phyloP scores from a whole-genome alignment of 116 monocot species.

The Zostera marina region DNA sequence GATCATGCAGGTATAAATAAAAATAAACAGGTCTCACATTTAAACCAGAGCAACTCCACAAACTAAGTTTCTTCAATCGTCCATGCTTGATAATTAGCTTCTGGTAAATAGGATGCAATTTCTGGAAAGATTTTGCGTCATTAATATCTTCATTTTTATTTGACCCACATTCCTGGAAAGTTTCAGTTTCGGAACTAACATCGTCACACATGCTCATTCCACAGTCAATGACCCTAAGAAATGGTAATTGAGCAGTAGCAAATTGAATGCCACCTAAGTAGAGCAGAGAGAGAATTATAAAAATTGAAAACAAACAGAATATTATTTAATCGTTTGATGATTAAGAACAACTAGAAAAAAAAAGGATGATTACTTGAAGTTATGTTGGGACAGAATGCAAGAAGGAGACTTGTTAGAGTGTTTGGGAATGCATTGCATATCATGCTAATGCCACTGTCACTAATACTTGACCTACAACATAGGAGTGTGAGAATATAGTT shows the following conservation, averaged over 20 bases:
- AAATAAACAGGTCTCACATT: slow-evolving; percentile 33
- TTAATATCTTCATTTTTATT: slow-evolving; percentile 3
- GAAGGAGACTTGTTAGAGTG: slow-evolving; percentile 64
- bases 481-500: neutral
- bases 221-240: slow-evolving; percentile 75
- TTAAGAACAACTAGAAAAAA: neutral
- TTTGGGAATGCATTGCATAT: slow-evolving; percentile 68
- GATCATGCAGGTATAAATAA: neutral
- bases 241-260: slow-evolving; percentile 76
- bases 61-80: slow-evolving; percentile 62
- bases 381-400: slow-evolving; percentile 76
- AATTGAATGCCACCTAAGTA: slow-evolving; percentile 75
- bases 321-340: neutral
- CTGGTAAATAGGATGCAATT: slow-evolving; percentile 38
- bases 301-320: neutral
- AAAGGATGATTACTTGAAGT: slow-evolving; percentile 55
- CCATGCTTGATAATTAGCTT: slow-evolving; percentile 87
- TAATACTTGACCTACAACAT: slow-evolving; percentile 64
- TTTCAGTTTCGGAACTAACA: slow-evolving; percentile 16
- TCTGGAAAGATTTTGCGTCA: slow-evolving; percentile 8
- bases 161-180: slow-evolving; percentile 15
- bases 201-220: slow-evolving; percentile 62
- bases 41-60: slow-evolving; percentile 93
- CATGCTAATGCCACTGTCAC: slow-evolving; percentile 88
- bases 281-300: neutral